Evolutionary conservation across 1,284 basidiomycete species (phyloP), one percentile per base, ranked within the genome.

Genomic region (Fistulinella staudtii): DNA sequence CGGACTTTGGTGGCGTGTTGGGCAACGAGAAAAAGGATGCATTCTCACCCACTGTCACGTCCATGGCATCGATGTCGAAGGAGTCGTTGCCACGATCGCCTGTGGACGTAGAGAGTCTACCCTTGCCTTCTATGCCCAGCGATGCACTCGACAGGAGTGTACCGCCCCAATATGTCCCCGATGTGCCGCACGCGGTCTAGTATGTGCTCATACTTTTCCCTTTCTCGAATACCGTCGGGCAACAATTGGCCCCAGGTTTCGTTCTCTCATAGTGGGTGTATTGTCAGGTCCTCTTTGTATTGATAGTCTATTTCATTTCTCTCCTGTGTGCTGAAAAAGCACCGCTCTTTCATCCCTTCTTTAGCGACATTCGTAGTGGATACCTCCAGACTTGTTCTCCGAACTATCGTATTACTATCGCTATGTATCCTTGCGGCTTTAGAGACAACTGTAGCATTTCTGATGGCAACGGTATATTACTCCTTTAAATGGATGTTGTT

Each of bases 1-100:
- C 50, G 6, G 71, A 72, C 36, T 66, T 63, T 22, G 65, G 64
- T 17, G 64, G 66, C 17, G 53, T 57, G 31, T 47, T 70, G 46
- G 55, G 49, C 18, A 68, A 67, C 42, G 58, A 65, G 51, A 63
- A 56, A 40, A 63, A 56, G 41, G 49, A 63, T 25, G 41, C 53
- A 0, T 53, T 53, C 28, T 61, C 56, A 0, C 58, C 61, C 5
- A 55, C 51, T 1, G 28, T 43, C 8, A 63, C 58, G 4, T 40
- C 44, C 2, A 28, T 52, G 0, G 46, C 42, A 33, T 62, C 64
- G 23, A 50, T 52, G 2, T 63, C 59, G 2, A 65, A 41, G 44
- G 64, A 61, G 31, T 55, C 61, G 11, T 39, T 65, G 4, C 57
- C 63, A 3, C 39, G 39, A 24, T 49, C 36, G 1, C 63, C 60